A percentile compares a stretch with the other conserved stretches of the same genome.
phyloP scores from a whole-genome alignment of 2,329 filamentous ascomycete genomes.

The Sporothrix schenckii region DNA sequence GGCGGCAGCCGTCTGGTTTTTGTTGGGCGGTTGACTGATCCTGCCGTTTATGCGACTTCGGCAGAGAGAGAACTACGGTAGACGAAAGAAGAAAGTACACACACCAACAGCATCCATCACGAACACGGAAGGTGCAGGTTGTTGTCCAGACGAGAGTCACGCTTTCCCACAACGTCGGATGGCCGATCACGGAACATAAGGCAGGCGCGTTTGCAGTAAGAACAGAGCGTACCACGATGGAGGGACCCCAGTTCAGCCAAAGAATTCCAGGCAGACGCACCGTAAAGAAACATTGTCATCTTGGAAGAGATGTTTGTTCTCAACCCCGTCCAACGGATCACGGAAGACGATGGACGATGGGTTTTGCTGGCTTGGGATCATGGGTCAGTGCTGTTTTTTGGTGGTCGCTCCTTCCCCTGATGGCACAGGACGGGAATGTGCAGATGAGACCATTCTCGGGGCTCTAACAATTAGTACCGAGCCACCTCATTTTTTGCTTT shows the following conservation, averaged over 20 bases:
- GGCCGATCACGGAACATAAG: constrained; percentile 22
- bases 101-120: background rate
- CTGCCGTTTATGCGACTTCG: constrained; percentile 7
- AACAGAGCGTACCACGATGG: constrained; percentile 16
- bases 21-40: constrained; percentile 16
- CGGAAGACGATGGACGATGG: background rate
- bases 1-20: constrained; percentile 6
- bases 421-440: background rate
- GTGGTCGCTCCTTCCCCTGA: constrained; percentile 11
- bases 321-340: constrained; percentile 12
- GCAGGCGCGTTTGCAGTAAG: constrained; percentile 7
- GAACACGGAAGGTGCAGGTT: background rate
- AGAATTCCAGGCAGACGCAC: constrained; percentile 21
- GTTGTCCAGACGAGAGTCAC: background rate
- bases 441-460: constrained; percentile 15
- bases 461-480: background rate
- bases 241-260: background rate
- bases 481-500: background rate
- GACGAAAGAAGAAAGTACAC: background rate
- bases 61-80: constrained; percentile 6
- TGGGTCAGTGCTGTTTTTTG: background rate
- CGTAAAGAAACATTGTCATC: background rate
- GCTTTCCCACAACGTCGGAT: background rate
- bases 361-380: background rate
- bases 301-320: background rate